A percentile compares a stretch with the other conserved stretches of the same genome.
Conservation (phyloP, 2,329 filamentous ascomycete species). For the Beauveria asiatica region DNA sequence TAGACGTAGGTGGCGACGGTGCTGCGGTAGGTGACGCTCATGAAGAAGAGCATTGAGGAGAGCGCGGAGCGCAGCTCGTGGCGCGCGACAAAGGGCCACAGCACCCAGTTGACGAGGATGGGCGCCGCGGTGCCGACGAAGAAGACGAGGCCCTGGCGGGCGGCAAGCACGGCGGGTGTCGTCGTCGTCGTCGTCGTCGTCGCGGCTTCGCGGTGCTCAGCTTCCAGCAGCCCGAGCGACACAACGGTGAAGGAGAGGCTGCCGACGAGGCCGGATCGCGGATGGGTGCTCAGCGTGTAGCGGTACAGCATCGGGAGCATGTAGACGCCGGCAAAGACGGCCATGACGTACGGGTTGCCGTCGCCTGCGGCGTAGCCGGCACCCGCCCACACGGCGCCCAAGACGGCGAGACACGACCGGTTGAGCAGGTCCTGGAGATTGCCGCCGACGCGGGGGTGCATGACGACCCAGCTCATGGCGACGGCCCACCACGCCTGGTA, state of each 20-base stretch:
- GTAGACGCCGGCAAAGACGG: slow-evolving; percentile 44
- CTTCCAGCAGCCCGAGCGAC: slow-evolving; percentile 34
- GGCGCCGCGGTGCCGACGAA: slow-evolving; percentile 45
- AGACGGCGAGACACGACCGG: slow-evolving; percentile 37
- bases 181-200: slow-evolving; percentile 20
- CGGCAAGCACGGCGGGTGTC: slow-evolving; percentile 29
- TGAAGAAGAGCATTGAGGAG: slow-evolving; percentile 49
- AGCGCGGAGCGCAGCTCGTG: slow-evolving; percentile 49
- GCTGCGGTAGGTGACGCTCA: slow-evolving; percentile 47
- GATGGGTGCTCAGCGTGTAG: slow-evolving; percentile 45
- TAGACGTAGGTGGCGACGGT: slow-evolving; percentile 51
- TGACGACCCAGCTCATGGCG: slow-evolving; percentile 48
- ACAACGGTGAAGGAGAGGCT: slow-evolving; percentile 49
- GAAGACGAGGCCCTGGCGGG: slow-evolving; percentile 41
- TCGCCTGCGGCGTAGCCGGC: slow-evolving; percentile 40
- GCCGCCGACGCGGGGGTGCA: slow-evolving; percentile 41
- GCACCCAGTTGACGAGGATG: slow-evolving; percentile 47
- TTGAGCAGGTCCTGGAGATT: slow-evolving; percentile 50
- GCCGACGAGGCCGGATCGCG: slow-evolving; percentile 48
- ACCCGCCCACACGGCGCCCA: slow-evolving; percentile 48
- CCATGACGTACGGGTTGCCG: slow-evolving; percentile 47
- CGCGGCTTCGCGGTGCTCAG: slow-evolving; percentile 13
- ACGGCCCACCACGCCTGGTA: slow-evolving; percentile 52
- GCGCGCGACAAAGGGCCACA: slow-evolving; percentile 54
- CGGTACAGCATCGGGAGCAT: slow-evolving; percentile 54